phyloP scores from a whole-genome alignment of 768 basidiomycete species.

The Baorangia bicolor region DNA sequence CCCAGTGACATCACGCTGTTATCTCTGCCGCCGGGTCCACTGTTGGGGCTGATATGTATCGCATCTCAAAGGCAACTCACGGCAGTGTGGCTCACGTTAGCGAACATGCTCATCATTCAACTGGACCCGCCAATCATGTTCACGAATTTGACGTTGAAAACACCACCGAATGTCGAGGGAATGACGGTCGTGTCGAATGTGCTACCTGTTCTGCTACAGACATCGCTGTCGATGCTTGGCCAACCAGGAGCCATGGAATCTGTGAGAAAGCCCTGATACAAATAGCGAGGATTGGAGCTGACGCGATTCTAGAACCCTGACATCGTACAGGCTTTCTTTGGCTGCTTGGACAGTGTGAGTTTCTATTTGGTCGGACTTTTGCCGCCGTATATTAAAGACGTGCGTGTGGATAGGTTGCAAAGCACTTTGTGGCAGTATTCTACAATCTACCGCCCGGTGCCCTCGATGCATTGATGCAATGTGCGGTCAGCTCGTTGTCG shows the following conservation, averaged over 20 bases:
- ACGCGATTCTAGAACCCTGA: conserved; percentile 72
- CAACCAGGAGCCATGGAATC: conserved; percentile 66
- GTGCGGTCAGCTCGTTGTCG: conserved; percentile 62
- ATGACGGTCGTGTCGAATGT: conserved; percentile 53
- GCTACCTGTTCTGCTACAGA: conserved; percentile 58
- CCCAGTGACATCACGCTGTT: conserved; percentile 76
- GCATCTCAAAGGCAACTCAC: conserved; percentile 72
- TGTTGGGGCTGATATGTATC: conserved; percentile 75
- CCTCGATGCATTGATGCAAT: conserved; percentile 67
- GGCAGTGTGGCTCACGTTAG: conserved; percentile 82
- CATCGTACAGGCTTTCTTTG: conserved; percentile 86
- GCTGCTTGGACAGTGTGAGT: conserved; percentile 73
- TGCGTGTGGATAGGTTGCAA: conserved; percentile 38
- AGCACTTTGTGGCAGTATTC: conserved; percentile 59
- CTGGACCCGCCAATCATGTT: conserved; percentile 67
- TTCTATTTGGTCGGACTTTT: background rate
- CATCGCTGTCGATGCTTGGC: conserved; percentile 52
- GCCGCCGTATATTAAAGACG: background rate
- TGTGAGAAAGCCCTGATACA: conserved; percentile 41
- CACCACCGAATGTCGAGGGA: conserved; percentile 54
- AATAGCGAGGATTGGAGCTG: background rate
- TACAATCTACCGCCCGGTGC: conserved; percentile 62
- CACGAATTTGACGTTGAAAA: conserved; percentile 42
- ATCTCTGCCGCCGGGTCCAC: conserved; percentile 76
- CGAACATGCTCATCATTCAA: conserved; percentile 77